Percentiles rank a stretch among this genome's conserved stretches.
These are phyloP conservation scores for Suillus placidus DNA, from an alignment of 768 basidiomycete genomes.

Conservation along the genomic window DNA sequence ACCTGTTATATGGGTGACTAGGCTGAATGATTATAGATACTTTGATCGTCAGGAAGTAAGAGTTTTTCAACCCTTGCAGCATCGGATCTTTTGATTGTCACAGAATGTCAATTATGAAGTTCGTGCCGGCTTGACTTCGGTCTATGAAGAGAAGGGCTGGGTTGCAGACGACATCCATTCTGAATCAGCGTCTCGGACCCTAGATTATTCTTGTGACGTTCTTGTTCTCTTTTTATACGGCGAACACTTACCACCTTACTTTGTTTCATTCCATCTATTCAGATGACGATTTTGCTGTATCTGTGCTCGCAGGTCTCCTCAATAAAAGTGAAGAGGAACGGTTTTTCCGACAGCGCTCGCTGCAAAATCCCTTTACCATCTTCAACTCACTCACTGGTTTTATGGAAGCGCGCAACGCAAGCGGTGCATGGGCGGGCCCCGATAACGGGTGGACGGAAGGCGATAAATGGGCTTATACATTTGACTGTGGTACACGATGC, in stretches of 20 bases:
- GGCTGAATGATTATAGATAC: constrained; percentile 45
- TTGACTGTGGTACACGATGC: constrained; percentile 78
- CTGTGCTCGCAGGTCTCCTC: constrained; percentile 59
- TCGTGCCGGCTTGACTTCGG: constrained; percentile 72
- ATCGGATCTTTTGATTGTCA: not conserved
- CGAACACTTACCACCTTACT: not conserved
- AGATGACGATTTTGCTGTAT: constrained; percentile 82
- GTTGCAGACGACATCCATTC: constrained; percentile 80
- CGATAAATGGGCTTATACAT: constrained; percentile 76
- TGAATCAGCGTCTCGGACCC: constrained; percentile 75
- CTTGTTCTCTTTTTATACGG: not conserved
- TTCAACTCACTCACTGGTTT: constrained; percentile 72
- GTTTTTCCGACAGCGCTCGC: constrained; percentile 59
- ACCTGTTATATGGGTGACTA: not conserved
- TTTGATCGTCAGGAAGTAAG: constrained; percentile 71
- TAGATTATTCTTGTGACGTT: constrained; percentile 74
- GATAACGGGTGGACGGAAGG: constrained; percentile 84
- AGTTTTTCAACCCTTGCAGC: not conserved
- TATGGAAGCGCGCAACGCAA: constrained; percentile 76
- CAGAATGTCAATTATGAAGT: constrained; percentile 80
- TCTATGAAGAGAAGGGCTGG: constrained; percentile 71
- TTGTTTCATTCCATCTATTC: not conserved
- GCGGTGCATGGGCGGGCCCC: constrained; percentile 73
- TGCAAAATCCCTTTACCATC: constrained; percentile 58
- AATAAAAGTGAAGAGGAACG: constrained; percentile 51